phyloP scores from a whole-genome alignment of 2,329 filamentous ascomycete genomes.

The Aspergillus ibericus region DNA sequence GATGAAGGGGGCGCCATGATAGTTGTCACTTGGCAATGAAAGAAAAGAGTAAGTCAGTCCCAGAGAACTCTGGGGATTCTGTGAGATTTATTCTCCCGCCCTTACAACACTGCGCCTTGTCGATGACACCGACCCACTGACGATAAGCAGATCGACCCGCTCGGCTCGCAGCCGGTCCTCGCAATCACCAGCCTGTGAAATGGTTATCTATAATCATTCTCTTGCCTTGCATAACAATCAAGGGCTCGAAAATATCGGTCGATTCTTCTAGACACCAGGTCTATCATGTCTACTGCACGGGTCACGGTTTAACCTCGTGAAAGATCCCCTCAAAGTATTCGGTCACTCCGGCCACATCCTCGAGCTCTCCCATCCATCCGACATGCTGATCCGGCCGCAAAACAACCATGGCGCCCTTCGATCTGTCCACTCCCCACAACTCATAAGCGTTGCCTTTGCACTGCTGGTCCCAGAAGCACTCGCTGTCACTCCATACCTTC shows the following conservation, averaged over 20 bases:
- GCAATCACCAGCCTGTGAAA: background rate
- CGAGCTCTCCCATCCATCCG: constrained; percentile 29
- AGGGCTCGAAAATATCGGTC: background rate
- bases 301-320: background rate
- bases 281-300: background rate
- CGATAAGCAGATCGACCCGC: background rate
- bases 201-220: background rate
- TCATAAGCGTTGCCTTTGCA: constrained; percentile 30
- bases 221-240: too few species aligned
- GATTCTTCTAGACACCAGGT: background rate
- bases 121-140: constrained; percentile 5
- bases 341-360: constrained; percentile 23
- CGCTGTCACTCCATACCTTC: constrained; percentile 58
- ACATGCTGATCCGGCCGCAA: constrained; percentile 31
- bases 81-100: background rate
- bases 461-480: constrained; percentile 22
- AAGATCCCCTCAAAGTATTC: constrained; percentile 26
- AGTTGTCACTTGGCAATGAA: too few species aligned
- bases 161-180: background rate
- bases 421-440: constrained; percentile 26
- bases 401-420: constrained; percentile 23
- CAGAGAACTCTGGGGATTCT: background rate
- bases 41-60: background rate
- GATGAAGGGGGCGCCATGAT: constrained; percentile 19
- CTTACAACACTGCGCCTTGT: background rate